phyloP scores from a whole-genome alignment of 176 grass and related monocot species.

The Carex pumila region DNA sequence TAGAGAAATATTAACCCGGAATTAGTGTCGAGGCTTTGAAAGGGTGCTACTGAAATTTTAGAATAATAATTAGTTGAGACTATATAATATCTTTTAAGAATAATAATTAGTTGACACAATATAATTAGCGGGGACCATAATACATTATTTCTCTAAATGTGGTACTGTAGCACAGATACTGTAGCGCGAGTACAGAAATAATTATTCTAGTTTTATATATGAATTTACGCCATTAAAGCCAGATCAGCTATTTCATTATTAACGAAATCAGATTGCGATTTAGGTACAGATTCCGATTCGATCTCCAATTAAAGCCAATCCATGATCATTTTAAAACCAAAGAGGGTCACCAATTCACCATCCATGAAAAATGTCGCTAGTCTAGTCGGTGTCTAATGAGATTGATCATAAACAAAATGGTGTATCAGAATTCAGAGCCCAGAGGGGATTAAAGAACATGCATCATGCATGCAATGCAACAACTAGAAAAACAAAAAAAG shows the following conservation, averaged over 20 bases:
- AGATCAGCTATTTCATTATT: not conserved
- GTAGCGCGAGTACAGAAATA: too few species aligned
- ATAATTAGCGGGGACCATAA: too few species aligned
- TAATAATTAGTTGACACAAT: too few species aligned
- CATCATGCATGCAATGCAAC: not conserved
- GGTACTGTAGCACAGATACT: too few species aligned
- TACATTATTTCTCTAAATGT: too few species aligned
- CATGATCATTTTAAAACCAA: not conserved
- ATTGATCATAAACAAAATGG: constrained; percentile 10
- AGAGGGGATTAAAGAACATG: not conserved
- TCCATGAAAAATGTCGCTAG: not conserved
- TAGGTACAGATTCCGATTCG: not conserved
- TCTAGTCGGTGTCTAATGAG: not conserved
- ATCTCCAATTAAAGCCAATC: not conserved
- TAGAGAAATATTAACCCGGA: too few species aligned
- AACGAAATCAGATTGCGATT: not conserved
- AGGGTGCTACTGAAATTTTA: too few species aligned
- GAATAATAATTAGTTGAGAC: too few species aligned
- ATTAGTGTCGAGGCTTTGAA: too few species aligned
- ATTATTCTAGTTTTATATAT: too few species aligned
- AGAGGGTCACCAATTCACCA: not conserved
- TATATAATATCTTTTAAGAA: too few species aligned
- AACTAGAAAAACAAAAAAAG: constrained; percentile 11
- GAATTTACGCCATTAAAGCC: not conserved
- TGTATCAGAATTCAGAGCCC: too few species aligned